A percentile compares a stretch with the other conserved stretches of the same genome.
Evolutionary conservation across 2,329 filamentous ascomycete genomes (phyloP).

Genomic region (Camptophora hylomeconis): DNA sequence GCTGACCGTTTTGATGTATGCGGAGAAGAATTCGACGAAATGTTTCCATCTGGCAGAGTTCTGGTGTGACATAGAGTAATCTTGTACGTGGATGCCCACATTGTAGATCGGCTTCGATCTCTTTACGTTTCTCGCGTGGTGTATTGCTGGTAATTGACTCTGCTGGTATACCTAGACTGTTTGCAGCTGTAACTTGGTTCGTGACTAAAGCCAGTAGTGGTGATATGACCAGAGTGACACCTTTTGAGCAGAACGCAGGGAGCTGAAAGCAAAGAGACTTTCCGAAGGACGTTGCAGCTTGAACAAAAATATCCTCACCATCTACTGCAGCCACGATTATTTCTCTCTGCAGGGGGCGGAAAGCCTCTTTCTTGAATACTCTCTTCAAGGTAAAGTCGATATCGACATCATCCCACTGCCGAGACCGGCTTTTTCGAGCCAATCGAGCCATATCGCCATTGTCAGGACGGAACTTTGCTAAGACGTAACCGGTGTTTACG

Average conservation of each 20-base stretch:
- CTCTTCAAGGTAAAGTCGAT: conserved; percentile 61
- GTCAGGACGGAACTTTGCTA: too few relatives aligned
- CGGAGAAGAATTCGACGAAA: conserved; percentile 64
- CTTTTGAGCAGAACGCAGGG: conserved; percentile 74
- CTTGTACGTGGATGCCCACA: conserved; percentile 75
- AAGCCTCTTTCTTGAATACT: conserved; percentile 61
- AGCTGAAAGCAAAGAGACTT: conserved; percentile 91
- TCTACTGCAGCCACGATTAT: conserved; percentile 72
- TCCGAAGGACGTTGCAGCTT: conserved; percentile 64
- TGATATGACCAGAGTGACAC: conserved; percentile 82
- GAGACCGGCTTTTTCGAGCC: conserved; percentile 1
- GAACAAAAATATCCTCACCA: conserved; percentile 82
- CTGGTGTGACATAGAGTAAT: conserved; percentile 85
- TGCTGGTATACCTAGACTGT: conserved; percentile 61
- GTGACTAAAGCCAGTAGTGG: conserved; percentile 86
- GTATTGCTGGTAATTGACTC: conserved; percentile 82
- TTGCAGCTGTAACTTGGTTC: conserved; percentile 78
- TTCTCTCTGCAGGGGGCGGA: conserved; percentile 75
- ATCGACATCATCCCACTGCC: conserved; percentile 41
- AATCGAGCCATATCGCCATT: conserved; percentile 4
- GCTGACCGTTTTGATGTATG: conserved; percentile 66
- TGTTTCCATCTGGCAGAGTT: conserved; percentile 63
- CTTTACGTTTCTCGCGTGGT: conserved; percentile 46
- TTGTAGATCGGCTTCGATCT: conserved; percentile 67
- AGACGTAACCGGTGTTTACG: too few relatives aligned